These are phyloP conservation scores for Austropuccinia psidii DNA, from an alignment of 1,284 basidiomycete genomes.

Conservation along the genomic window DNA sequence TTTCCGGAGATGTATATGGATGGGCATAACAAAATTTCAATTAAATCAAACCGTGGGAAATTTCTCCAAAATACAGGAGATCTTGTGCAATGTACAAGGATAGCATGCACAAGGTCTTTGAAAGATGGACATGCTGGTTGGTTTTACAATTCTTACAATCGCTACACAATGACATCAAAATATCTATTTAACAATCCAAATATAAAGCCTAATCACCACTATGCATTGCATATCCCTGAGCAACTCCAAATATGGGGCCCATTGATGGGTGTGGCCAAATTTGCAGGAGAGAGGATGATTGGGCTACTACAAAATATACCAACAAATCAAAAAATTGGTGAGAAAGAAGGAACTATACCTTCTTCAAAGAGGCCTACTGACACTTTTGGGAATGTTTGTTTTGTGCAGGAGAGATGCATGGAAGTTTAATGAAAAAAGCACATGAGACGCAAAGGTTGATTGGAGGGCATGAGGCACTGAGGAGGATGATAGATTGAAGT, in stretches of 20 bases:
- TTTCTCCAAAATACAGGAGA: background rate
- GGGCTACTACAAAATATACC: conserved; percentile 8
- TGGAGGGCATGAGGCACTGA: no score
- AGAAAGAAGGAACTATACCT: no score
- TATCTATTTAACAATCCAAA: conserved; percentile 7
- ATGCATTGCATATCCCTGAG: background rate
- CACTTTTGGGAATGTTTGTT: no score
- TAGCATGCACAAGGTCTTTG: background rate
- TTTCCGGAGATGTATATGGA: background rate
- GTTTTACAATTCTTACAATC: background rate
- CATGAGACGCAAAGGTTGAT: no score
- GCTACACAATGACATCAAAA: background rate
- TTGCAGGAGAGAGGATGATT: background rate
- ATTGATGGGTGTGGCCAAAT: background rate
- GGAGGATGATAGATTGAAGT: no score
- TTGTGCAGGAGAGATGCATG: no score
- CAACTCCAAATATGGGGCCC: background rate
- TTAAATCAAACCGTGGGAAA: background rate
- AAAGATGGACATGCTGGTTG: background rate
- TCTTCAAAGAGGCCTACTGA: no score
- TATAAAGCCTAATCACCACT: conserved; percentile 1
- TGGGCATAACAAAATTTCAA: no score
- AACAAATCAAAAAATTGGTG: conserved; percentile 8
- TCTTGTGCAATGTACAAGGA: background rate
- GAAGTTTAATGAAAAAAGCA: no score